Evolutionary conservation across 768 basidiomycete genomes (phyloP), one percentile per base, ranked within the genome.

Genomic region (Mycena galericulata): DNA sequence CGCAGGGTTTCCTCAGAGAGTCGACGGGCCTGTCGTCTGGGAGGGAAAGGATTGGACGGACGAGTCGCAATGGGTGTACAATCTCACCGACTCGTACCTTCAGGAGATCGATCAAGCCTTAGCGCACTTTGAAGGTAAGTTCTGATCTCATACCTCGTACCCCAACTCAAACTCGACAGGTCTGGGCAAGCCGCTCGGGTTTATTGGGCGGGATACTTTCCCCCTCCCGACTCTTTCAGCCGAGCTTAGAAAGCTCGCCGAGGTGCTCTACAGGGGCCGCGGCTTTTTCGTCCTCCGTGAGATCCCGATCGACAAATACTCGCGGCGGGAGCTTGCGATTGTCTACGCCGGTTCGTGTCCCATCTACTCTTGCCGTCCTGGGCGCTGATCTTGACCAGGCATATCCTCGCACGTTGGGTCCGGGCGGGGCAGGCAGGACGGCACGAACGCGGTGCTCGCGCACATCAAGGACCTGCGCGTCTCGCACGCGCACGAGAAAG

Each of bases 261-360:
- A 80, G 24, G 83, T 84, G 55, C 76, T 86, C 14, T 83, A 85
- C 67, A 76, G 75, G 24, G 84, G 85, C 9, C 79, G 85, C 51
- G 85, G 85, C 0, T 86, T 86, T 77, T 85, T 84, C 72, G 84
- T 86, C 50, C 59, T 86, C 27, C 79, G 84, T 29, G 80, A 83
- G n/a, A 80, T 86, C 30, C 84, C 83, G 10, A 71, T 85, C 50
- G 80, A 84, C 56, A 77, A 78, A 27, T 85, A 86, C 72, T 76
- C 80, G 12, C 79, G 77, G 30, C 74, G 71, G 10, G 82, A 86
- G 26, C 75, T 83, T 29, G 80, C 80, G 17, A 81, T 83, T 53
- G 76, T 85, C 61, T 85, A 85, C 65, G 81, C 83, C n/a, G 84
- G 84, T 82, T 49, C 56, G 73, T 73, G 69, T 20, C 74, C 60